Base-by-base conservation (phyloP, 352 stramenopile genomes). In the Thalassiosira allenii region DNA sequence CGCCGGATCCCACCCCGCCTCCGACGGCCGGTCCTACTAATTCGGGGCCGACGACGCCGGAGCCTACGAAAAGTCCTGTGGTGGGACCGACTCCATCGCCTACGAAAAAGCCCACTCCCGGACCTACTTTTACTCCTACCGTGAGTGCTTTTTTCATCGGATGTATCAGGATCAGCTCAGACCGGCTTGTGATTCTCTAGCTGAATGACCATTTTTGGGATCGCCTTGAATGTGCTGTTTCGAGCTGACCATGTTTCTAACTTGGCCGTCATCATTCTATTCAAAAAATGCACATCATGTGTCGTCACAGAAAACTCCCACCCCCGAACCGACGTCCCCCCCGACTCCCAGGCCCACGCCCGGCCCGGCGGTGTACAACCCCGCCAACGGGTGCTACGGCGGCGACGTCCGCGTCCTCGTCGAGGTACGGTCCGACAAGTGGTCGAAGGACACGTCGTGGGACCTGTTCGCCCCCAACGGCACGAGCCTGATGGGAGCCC, bases 291-390 rank as follows among this genome's bases (percentile, higher is more conserved):
- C 14, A 33, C 4, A 22, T 51, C 17, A 32, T 54, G n/a, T 64
- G 44, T n/a, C 1, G 23, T 11, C 23, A 22, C 25, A 64, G 33
- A 34, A n/a, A 27, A 14, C 57, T 14, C 63, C 77, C 22, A 85
- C 69, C 3, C 25, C 23, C n/a, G 1, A 11, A 22, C 77, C 77
- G 9, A 70, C 77, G 2, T 23, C 23, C 6, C 57, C 27, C 11
- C 78, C 78, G 12, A 86, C 78, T 12, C 54, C 33, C 11, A 78
- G 78, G 58, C 78, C 78, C 1, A 81, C 78, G 5, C 65, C 65
- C 4, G 14, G 41, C 8, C 32, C 63, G n/a, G 40, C 25, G 17
- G 22, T 75, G 2, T 52, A 57, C 33, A 86, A 86, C 51, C 49
- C 56, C 37, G 3, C 5, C 4, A 85, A 71, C 22, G 77, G 77